These are phyloP conservation scores for Hymenoscyphus scutula DNA, from an alignment of 2,329 filamentous ascomycete species.

Conservation along the genomic window DNA sequence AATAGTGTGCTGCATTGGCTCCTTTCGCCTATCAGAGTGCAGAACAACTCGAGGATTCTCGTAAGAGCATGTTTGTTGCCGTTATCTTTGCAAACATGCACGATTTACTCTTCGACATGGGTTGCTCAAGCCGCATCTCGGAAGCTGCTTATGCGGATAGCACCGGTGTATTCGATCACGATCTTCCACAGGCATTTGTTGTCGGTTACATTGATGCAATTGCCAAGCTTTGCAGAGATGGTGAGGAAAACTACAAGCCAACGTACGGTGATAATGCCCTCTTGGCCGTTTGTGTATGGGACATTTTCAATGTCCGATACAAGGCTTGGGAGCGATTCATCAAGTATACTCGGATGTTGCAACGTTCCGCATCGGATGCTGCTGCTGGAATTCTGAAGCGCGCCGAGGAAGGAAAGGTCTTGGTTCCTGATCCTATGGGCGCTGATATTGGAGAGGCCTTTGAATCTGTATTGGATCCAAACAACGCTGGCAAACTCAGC, in stretches of 20 bases:
- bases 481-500: not conserved
- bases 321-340: conserved; percentile 14
- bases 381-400: not conserved
- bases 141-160: conserved; percentile 1
- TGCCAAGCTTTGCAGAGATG: conserved; percentile 1
- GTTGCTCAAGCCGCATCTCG: conserved; percentile 10
- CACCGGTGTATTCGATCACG: not conserved
- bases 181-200: conserved; percentile 7
- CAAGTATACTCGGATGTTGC: conserved; percentile 9
- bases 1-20: not conserved
- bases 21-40: not conserved
- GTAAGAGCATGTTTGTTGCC: conserved; percentile 8
- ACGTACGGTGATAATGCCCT: conserved; percentile 10
- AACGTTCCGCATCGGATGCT: not conserved
- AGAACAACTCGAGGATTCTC: not conserved
- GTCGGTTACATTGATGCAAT: conserved; percentile 8
- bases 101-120: conserved; percentile 12
- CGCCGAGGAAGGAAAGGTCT: not conserved
- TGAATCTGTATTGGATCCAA: not conserved
- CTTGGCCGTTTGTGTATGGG: conserved; percentile 7
- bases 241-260: not conserved
- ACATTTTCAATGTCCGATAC: conserved; percentile 11
- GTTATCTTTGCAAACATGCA: conserved; percentile 6
- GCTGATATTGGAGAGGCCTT: not conserved
- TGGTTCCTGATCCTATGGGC: not conserved